Evolutionary conservation across 768 basidiomycete genomes (phyloP), one percentile per base, ranked within the genome.

Genomic region (Tremella yokohamensis): DNA sequence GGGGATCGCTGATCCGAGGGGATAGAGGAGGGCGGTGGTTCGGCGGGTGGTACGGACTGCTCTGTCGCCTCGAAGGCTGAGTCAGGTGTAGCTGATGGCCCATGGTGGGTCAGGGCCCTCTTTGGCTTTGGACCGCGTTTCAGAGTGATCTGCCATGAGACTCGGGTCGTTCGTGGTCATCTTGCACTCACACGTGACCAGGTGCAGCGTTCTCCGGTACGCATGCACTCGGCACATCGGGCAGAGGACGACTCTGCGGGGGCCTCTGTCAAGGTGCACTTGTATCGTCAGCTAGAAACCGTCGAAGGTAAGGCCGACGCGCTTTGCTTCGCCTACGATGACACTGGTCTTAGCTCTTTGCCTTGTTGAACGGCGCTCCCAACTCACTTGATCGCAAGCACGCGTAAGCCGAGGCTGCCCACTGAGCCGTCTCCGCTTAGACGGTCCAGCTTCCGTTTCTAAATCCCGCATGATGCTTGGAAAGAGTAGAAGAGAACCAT

Each of bases 101-200:
- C 42, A 45, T 18, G 22, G 22, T 15, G 7, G 15, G 42, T 6
- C 42, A 15, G 6, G 42, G 22, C 6, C n/a, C 42, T 45, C 29
- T 45, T 45, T 6, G n/a, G 42, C 42, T 45, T 45, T 6, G 42
- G 42, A 8, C 42, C 42, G 22, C 42, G 42, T 8, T 22, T n/a
- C 6, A 18, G 42, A 4, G 42, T 6, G 22, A 45, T 22, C 42
- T 45, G 22, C 22, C 22, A 15, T 45, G 6, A 45, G 42, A 45
- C 22, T 6, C 22, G 6, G 15, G 15, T 6, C 22, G 4, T 16
- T 45, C n/a, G 15, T 45, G 42, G 8, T 8, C n/a, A 4, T 45
- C 42, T n/a, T 45, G 6, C 22, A 45, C 22, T 16, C 42, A 45
- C 42, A 45, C 42, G 42, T 45, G n/a, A 22, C 42, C 42, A 45